phyloP scores from a whole-genome alignment of 2,329 filamentous ascomycete genomes.

The Aspergillus luchuensis region DNA sequence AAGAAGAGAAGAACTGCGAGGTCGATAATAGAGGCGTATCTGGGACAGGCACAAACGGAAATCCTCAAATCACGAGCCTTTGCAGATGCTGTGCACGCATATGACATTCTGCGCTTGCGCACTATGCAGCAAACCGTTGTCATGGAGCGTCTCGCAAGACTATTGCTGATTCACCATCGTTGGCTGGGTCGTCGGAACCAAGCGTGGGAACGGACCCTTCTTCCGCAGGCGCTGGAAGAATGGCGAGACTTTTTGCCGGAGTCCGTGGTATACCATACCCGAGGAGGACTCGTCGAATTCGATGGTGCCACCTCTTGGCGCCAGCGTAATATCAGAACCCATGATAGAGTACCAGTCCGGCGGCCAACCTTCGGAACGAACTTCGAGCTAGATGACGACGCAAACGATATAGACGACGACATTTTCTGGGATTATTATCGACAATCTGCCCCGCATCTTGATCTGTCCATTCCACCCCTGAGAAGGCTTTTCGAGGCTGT shows the following conservation, averaged over 20 bases:
- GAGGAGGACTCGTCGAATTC: constrained; percentile 46
- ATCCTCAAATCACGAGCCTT: constrained; percentile 29
- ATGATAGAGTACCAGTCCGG: constrained; percentile 26
- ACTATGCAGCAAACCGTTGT: constrained; percentile 31
- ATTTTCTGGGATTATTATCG: constrained; percentile 25
- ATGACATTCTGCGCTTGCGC: constrained; percentile 35
- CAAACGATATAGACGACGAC: constrained; percentile 30
- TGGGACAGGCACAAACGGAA: constrained; percentile 17
- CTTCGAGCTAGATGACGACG: constrained; percentile 16
- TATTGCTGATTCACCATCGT: constrained; percentile 23
- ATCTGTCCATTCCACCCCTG: constrained; percentile 17
- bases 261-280: constrained; percentile 39
- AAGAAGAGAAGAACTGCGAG: constrained; percentile 30
- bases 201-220: constrained; percentile 35
- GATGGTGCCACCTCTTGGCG: constrained; percentile 26
- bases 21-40: constrained; percentile 26
- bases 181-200: constrained; percentile 23
- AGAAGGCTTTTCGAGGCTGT: constrained; percentile 21
- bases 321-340: constrained; percentile 17
- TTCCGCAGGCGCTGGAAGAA: constrained; percentile 52
- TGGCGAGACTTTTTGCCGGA: constrained; percentile 52
- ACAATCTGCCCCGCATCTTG: constrained; percentile 2
- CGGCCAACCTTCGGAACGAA: constrained; percentile 17
- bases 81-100: constrained; percentile 34
- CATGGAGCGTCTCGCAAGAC: constrained; percentile 27